These are phyloP conservation scores for Alopecurus myosuroides DNA, from an alignment of 176 grass and related monocot genomes.

Conservation along the genomic window DNA sequence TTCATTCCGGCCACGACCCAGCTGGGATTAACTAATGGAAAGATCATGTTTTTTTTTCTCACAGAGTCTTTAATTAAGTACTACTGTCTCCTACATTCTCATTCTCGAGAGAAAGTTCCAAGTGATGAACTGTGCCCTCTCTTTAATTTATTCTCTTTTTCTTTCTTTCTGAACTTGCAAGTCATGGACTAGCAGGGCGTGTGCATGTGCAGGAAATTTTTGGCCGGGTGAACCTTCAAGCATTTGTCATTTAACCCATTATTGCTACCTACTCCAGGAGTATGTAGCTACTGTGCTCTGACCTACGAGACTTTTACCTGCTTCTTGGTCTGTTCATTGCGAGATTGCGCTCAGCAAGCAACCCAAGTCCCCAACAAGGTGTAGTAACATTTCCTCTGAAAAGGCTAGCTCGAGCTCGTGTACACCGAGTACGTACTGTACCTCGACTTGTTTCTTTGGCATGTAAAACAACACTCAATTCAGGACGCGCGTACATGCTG, in stretches of 20 bases:
- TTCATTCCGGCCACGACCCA: background rate
- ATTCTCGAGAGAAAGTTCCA: background rate
- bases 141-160: background rate
- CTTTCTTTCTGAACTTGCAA: background rate
- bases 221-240: slow-evolving; percentile 19
- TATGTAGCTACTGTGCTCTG: background rate
- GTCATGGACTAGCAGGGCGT: background rate
- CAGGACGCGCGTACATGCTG: background rate
- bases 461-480: background rate
- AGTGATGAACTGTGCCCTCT: background rate
- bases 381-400: background rate
- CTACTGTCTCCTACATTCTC: background rate
- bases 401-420: background rate
- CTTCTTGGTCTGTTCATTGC: background rate
- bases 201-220: slow-evolving; percentile 16
- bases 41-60: too few relatives aligned
- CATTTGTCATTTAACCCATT: background rate
- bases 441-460: background rate
- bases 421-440: background rate
- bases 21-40: too few relatives aligned
- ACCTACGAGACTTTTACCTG: background rate
- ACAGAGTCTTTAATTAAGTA: too few relatives aligned
- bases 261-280: too few relatives aligned
- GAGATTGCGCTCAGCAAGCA: background rate
- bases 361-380: background rate